Evolutionary conservation across 768 basidiomycete species (phyloP).

Genomic region (Tricholoma furcatifolium): DNA sequence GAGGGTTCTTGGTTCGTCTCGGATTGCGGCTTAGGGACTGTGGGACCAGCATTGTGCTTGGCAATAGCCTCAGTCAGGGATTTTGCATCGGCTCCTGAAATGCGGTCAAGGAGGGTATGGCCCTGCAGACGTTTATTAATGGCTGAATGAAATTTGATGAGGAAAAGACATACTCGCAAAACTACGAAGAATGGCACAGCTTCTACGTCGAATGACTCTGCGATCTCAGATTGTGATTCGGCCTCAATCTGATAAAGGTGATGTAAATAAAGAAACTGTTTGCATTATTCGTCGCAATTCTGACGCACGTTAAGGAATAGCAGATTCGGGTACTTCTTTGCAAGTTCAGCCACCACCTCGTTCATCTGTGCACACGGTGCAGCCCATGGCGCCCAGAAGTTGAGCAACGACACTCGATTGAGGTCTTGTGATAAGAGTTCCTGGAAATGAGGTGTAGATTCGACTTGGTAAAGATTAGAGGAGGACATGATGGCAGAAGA

Average conservation of each 20-base stretch:
- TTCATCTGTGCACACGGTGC: slow-evolving; percentile 91
- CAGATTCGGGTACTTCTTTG: slow-evolving; percentile 64
- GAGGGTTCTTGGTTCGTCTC: slow-evolving; percentile 45
- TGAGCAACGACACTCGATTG: slow-evolving; percentile 77
- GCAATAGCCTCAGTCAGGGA: slow-evolving; percentile 60
- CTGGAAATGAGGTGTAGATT: slow-evolving; percentile 73
- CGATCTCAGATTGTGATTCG: slow-evolving; percentile 75
- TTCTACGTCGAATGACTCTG: slow-evolving; percentile 90
- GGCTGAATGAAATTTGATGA: neutral
- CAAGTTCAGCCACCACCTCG: slow-evolving; percentile 67
- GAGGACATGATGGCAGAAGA: slow-evolving; percentile 1
- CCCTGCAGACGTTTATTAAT: slow-evolving; percentile 57
- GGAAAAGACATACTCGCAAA: slow-evolving; percentile 56
- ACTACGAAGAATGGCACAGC: slow-evolving; percentile 85
- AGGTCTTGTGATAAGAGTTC: slow-evolving; percentile 74
- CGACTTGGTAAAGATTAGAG: slow-evolving; percentile 41
- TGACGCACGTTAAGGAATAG: slow-evolving; percentile 71
- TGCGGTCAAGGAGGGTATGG: slow-evolving; percentile 76
- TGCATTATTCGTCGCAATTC: neutral
- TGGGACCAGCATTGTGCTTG: slow-evolving; percentile 46
- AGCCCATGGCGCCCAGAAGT: slow-evolving; percentile 95
- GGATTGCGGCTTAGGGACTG: slow-evolving; percentile 42
- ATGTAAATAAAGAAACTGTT: neutral
- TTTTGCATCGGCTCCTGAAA: slow-evolving; percentile 77
- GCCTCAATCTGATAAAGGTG: slow-evolving; percentile 68